Conservation (phyloP, 1,284 basidiomycete species). For the Sporisorium exsertum region DNA sequence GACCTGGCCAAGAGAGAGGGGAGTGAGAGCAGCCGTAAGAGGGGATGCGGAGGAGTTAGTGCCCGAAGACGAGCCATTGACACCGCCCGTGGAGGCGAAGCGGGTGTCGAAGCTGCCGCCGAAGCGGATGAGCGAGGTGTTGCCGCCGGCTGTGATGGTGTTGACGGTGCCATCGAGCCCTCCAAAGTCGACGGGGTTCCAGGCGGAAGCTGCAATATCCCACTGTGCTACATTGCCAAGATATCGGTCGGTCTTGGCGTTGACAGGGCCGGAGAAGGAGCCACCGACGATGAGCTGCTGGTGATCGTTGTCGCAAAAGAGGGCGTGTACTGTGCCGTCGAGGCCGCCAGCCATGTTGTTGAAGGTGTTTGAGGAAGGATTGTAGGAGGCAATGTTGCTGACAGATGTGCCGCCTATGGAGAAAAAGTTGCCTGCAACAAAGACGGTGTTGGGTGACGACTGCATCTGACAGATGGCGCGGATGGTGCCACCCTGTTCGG, state of each 20-base stretch:
- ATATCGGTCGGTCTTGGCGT: constrained; percentile 66
- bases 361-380: constrained; percentile 43
- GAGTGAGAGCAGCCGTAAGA: constrained; percentile 64
- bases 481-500: constrained; percentile 67
- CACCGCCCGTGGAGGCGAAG: constrained; percentile 73
- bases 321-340: constrained; percentile 78
- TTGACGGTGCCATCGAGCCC: constrained; percentile 84
- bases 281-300: constrained; percentile 88
- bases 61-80: constrained; percentile 43
- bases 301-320: constrained; percentile 83
- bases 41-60: constrained; percentile 73
- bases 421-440: constrained; percentile 68
- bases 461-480: constrained; percentile 65
- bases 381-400: constrained; percentile 61
- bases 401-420: constrained; percentile 56
- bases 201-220: constrained; percentile 76
- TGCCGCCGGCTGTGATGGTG: constrained; percentile 81
- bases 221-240: constrained; percentile 82
- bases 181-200: constrained; percentile 83
- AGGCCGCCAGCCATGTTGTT: constrained; percentile 53
- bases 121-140: constrained; percentile 83
- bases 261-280: constrained; percentile 74
- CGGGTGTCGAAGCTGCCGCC: constrained; percentile 79
- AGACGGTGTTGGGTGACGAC: constrained; percentile 53
- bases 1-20: constrained; percentile 71